Evolutionary conservation across 108 stramenopile species (phyloP).

Genomic region (Nannochloropsis oceanica): DNA sequence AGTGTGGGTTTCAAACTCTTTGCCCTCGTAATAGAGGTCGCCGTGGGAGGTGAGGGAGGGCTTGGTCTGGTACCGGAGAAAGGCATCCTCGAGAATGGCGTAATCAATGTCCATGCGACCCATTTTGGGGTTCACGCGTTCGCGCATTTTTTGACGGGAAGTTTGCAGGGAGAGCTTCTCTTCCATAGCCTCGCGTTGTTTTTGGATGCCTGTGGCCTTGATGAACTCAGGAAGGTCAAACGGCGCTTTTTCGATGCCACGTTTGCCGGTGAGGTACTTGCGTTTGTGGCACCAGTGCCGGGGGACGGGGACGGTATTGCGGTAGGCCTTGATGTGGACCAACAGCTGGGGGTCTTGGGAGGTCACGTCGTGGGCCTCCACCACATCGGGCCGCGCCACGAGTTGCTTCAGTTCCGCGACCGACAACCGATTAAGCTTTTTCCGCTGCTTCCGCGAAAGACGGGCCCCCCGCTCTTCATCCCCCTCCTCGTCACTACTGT

Average conservation of each 20-base stretch:
- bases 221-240: slow-evolving; percentile 94
- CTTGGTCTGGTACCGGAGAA: slow-evolving; percentile 95
- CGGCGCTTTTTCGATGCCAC: slow-evolving; percentile 84
- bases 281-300: slow-evolving; percentile 94
- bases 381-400: slow-evolving; percentile 46
- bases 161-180: slow-evolving; percentile 58
- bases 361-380: slow-evolving; percentile 95
- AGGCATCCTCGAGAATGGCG: slow-evolving; percentile 86
- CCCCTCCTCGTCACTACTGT: slow-evolving; percentile 26
- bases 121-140: slow-evolving; percentile 68
- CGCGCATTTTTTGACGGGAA: slow-evolving; percentile 74
- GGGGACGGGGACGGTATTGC: slow-evolving; percentile 85
- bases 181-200: slow-evolving; percentile 62
- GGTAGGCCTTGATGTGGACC: slow-evolving; percentile 61
- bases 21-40: slow-evolving; percentile 95
- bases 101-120: slow-evolving; percentile 94
- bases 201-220: slow-evolving; percentile 84
- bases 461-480: neutral
- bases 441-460: slow-evolving; percentile 66
- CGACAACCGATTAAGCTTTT: slow-evolving; percentile 63
- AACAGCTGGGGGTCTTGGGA: slow-evolving; percentile 82
- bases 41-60: slow-evolving; percentile 50
- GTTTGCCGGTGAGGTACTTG: slow-evolving; percentile 78
- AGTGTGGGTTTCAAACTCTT: slow-evolving; percentile 66
- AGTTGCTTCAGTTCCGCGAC: slow-evolving; percentile 85